Base-by-base conservation (phyloP, 768 basidiomycete genomes). In the Coprinopsis sp. region DNA sequence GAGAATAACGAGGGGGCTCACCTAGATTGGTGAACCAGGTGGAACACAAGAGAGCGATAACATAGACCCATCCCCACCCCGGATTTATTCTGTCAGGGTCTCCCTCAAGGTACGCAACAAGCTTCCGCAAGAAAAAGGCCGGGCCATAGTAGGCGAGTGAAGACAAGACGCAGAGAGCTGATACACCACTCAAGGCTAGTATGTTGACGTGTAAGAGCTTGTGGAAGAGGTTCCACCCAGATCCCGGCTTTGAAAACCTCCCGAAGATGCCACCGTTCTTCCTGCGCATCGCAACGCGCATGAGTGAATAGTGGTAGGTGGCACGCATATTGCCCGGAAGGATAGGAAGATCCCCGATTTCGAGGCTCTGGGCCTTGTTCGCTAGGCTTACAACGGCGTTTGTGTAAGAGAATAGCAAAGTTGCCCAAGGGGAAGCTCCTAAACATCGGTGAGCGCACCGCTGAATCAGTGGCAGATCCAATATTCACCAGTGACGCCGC, bases 361-460 rank as follows among this genome's bases (percentile, higher is more conserved):
- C 88, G 37, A 95, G 76, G 48, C 78, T 84, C 46, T 77, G 73
- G 2, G 84, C 72, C 2, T 71, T 73, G 64, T 90, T 81, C 2
- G 90, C 92, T 30, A 92, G 80, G 77, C 82, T 81, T 45, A 94
- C 80, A 12, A 96, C 88, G 50, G 84, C 82, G 1, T 90, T 93
- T 29, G 87, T 90, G 61, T 91, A 93, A 13, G 81, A 81, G 64
- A 96, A 96, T n/a, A 92, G 64, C 4, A 96, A 63, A 40, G 70
- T 66, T 46, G 76, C 78, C 72, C 75, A 79, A 0, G 75, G 67
- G 3, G 82, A 83, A 21, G 80, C 72, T 47, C 73, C 83, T 74
- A 57, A 49, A 29, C 48, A 25, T 52, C 18, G 27, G 23, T 12
- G 27, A 23, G 23, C 12, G 12, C 18, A 22, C 25, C 39, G 7